Evolutionary conservation across 129 eudicot genomes (phyloP), one percentile per base, ranked within the genome.

Genomic region (Glebionis coronaria): DNA sequence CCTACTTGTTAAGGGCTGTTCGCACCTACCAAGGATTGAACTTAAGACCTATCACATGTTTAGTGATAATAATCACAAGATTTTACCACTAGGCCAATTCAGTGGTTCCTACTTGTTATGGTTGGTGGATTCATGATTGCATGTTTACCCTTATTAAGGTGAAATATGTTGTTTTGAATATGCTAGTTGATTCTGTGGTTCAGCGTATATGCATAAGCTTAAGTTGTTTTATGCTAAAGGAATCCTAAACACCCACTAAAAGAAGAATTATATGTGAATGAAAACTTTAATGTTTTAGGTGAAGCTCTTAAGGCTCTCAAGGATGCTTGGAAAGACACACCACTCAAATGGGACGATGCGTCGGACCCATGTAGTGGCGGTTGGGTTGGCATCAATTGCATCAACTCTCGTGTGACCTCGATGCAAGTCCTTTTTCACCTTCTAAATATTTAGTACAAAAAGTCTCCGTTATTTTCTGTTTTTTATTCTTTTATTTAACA

Each of bases 361-460:
- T 45, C 78, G 0, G 90, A 83, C 69, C 90, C 84, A 4, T 89
- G 96, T 75, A 63, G 56, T 40, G 74, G 50, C 16, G 21, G 68
- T 15, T 90, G 97, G 97, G 97, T 73, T 2, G 94, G 97, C 58
- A 83, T 90, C 57, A 47, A 13, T 9, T 89, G 94, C 80, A 65
- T 54, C 25, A 62, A 78, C 31, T 63, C 79, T 27, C 90, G 90
- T 16, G 86, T 86, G 20, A 76, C 83, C 18, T 74, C 84, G 6
- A 79, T 89, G 96, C 82, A 67, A 66, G 72, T 49, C 11, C 56
- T 73, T 40, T 29, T 40, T 42, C 15, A 40, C 54, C 14, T 25
- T 5, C 15, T 5, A 44, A 11, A 10, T 65, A 11, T 27, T 27
- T 59, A 38, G 20, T 9, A 56, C 20, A 50, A 4, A 51, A 15